phyloP scores from a whole-genome alignment of 371 early-diverging fungal species.

The Parasitella parasitica region DNA sequence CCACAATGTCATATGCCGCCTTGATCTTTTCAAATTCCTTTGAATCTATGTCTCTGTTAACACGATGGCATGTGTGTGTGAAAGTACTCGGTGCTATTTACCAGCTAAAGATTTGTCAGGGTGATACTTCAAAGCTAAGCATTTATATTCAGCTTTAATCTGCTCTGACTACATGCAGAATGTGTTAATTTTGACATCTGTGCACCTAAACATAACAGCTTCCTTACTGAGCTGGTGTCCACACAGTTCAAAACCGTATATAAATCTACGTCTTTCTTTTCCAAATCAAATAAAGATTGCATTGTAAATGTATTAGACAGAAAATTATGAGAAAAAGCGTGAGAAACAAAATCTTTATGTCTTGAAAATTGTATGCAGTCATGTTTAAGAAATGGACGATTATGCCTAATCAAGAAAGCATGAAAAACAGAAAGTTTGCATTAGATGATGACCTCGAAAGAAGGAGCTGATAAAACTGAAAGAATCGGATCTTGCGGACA shows the following conservation, averaged over 20 bases:
- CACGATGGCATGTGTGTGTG: too few species aligned
- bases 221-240: constrained; percentile 20
- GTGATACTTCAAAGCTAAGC: constrained; percentile 23
- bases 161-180: constrained; percentile 16
- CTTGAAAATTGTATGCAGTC: too few species aligned
- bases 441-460: too few species aligned
- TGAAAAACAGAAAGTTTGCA: too few species aligned
- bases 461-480: too few species aligned
- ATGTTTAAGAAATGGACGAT: too few species aligned
- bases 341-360: constrained; percentile 12
- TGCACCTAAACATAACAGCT: background rate
- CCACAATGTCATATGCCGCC: constrained; percentile 32
- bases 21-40: constrained; percentile 25
- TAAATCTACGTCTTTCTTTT: constrained; percentile 16
- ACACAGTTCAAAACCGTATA: constrained; percentile 23
- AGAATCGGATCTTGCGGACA: too few species aligned
- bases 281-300: constrained; percentile 21
- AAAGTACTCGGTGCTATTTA: background rate
- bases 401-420: too few species aligned
- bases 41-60: background rate
- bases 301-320: constrained; percentile 6
- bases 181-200: background rate
- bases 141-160: constrained; percentile 29
- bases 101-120: constrained; percentile 22
- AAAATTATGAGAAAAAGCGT: constrained; percentile 5